Evolutionary conservation across 768 basidiomycete species (phyloP).

Genomic region (Cyclocybe aegerita): DNA sequence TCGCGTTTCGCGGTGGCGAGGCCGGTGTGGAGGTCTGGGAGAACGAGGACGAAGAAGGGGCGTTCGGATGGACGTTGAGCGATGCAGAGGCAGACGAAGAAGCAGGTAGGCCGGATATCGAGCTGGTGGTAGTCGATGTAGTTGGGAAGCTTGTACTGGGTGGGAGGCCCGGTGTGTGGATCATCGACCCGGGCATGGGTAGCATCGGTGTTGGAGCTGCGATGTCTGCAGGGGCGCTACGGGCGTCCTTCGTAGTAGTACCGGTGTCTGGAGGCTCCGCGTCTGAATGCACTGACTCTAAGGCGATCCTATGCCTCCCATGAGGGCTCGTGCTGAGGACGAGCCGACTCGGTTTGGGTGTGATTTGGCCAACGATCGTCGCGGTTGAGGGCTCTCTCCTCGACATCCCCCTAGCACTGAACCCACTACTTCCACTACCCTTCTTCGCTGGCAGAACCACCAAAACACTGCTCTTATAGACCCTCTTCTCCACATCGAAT

Average conservation of each 20-base stretch:
- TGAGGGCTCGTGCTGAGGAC: constrained; percentile 26
- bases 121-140: not conserved
- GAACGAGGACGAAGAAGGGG: not conserved
- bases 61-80: not conserved
- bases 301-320: constrained; percentile 5
- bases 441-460: constrained; percentile 31
- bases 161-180: constrained; percentile 9
- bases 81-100: not conserved
- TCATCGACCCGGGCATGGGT: constrained; percentile 23
- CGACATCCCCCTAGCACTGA: constrained; percentile 1
- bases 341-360: constrained; percentile 41
- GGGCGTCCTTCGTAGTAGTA: too few species aligned
- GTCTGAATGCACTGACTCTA: constrained; percentile 7
- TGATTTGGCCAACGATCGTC: constrained; percentile 18
- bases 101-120: not conserved
- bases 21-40: constrained; percentile 1
- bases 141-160: constrained; percentile 9
- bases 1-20: constrained; percentile 10
- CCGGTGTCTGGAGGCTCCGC: too few species aligned
- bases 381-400: constrained; percentile 19
- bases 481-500: constrained; percentile 48
- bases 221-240: not conserved
- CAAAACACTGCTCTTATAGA: constrained; percentile 52
- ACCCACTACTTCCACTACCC: not conserved
- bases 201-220: constrained; percentile 6